Conservation (phyloP, 2,329 filamentous ascomycete genomes). For the Aspergillus sp. region DNA sequence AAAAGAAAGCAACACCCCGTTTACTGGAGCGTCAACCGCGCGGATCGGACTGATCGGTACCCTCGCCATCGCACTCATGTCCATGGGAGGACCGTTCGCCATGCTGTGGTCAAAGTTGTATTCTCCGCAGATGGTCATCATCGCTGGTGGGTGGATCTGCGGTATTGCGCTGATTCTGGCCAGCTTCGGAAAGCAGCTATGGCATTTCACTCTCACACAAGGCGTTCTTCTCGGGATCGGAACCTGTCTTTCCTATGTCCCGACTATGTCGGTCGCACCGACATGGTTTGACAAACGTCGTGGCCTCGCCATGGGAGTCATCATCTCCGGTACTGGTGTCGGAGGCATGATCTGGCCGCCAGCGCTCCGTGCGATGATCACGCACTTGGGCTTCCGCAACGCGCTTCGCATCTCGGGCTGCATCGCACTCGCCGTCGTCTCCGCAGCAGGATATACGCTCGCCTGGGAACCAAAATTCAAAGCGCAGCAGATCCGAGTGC, state of each 20-base stretch:
- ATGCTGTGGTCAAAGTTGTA: constrained; percentile 36
- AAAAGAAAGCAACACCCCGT: constrained; percentile 27
- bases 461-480: constrained; percentile 31
- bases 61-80: constrained; percentile 38
- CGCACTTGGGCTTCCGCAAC: constrained; percentile 37
- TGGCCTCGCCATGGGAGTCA: constrained; percentile 41
- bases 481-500: constrained; percentile 16
- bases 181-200: constrained; percentile 33
- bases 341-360: constrained; percentile 43
- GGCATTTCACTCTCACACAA: constrained; percentile 36
- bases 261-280: constrained; percentile 39
- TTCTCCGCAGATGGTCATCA: constrained; percentile 30
- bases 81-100: constrained; percentile 36
- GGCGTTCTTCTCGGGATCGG: constrained; percentile 40
- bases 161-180: constrained; percentile 34
- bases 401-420: constrained; percentile 34
- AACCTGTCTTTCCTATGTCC: constrained; percentile 39
- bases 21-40: constrained; percentile 33
- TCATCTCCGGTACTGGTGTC: constrained; percentile 39
- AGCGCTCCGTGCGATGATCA: constrained; percentile 30
- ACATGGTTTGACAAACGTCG: constrained; percentile 39
- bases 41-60: constrained; percentile 42
- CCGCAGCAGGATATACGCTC: constrained; percentile 23
- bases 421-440: constrained; percentile 30
- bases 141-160: constrained; percentile 35